These are phyloP conservation scores for Micractinium sp. DNA, from an alignment of 139 green algal genomes.

Conservation along the genomic window DNA sequence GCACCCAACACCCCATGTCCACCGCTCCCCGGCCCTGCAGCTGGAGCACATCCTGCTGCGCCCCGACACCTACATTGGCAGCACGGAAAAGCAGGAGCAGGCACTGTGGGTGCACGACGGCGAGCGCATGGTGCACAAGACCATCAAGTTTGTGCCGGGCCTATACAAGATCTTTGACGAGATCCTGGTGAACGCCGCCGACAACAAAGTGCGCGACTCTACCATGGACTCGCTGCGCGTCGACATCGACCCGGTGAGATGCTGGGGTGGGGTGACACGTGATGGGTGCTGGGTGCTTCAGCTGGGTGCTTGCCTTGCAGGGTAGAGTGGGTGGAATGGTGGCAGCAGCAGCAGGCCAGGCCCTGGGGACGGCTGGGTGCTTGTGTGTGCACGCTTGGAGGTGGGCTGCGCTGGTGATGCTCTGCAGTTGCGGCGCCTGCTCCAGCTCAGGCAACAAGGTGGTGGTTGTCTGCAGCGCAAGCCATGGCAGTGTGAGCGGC, in stretches of 20 bases:
- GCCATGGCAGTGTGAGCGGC: too few species aligned
- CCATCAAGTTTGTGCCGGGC: constrained; percentile 87
- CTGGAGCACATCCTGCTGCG: constrained; percentile 98
- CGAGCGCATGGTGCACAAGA: constrained; percentile 63
- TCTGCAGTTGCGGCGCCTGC: neutral
- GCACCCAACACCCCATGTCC: neutral
- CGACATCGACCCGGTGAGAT: constrained; percentile 78
- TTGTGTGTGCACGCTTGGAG: neutral
- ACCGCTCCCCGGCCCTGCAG: constrained; percentile 53
- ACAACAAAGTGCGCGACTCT: constrained; percentile 97
- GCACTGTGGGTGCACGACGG: constrained; percentile 94
- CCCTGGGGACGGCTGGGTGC: neutral
- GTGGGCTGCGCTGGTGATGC: neutral
- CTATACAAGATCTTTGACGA: constrained; percentile 99
- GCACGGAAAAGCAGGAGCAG: constrained; percentile 87
- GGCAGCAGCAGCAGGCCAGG: too few species aligned
- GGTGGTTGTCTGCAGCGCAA: too few species aligned
- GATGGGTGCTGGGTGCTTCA: neutral
- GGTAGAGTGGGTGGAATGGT: neutral
- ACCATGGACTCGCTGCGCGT: constrained; percentile 93
- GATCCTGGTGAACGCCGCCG: constrained; percentile 98
- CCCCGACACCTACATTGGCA: constrained; percentile 98
- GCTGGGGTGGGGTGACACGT: neutral
- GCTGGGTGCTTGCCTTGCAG: neutral
- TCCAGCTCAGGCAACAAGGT: too few species aligned